phyloP scores from a whole-genome alignment of 805 yeast genomes.

The Tetrapisispora pingtungensis region DNA sequence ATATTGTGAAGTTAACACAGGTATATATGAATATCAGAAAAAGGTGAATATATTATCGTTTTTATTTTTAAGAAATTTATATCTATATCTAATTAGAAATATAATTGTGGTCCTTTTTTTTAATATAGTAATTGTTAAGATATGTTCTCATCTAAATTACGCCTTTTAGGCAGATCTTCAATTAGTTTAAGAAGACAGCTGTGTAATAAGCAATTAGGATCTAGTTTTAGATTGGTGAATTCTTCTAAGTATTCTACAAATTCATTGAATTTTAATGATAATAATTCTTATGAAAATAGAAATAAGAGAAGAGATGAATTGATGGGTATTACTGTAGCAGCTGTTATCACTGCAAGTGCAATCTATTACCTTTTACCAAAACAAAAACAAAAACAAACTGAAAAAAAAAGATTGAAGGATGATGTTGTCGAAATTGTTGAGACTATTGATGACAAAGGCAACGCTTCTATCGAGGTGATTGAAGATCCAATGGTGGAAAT shows the following conservation, averaged over 20 bases:
- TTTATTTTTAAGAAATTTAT: too few relatives aligned
- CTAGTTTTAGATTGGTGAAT: background rate
- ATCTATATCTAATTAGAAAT: too few relatives aligned
- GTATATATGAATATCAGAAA: too few relatives aligned
- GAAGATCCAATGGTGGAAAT: background rate
- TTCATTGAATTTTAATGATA: background rate
- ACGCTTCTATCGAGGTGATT: background rate
- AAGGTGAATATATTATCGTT: too few relatives aligned
- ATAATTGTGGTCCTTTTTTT: too few relatives aligned
- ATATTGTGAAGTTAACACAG: too few relatives aligned
- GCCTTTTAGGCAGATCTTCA: background rate
- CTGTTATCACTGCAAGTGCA: slow-evolving; percentile 8
- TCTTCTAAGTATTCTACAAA: background rate
- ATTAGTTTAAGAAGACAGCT: background rate
- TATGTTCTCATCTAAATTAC: background rate
- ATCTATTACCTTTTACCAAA: slow-evolving; percentile 5
- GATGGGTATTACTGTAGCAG: slow-evolving; percentile 5
- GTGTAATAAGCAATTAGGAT: too few relatives aligned
- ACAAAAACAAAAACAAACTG: slow-evolving; percentile 2
- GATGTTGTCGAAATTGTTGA: background rate
- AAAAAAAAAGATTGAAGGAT: slow-evolving; percentile 1
- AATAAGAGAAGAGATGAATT: background rate
- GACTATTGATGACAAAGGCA: slow-evolving; percentile 3
- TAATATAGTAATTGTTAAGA: background rate
- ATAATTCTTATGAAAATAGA: background rate